Conservation (phyloP, 1,284 basidiomycete genomes). For the Irpex sp. region DNA sequence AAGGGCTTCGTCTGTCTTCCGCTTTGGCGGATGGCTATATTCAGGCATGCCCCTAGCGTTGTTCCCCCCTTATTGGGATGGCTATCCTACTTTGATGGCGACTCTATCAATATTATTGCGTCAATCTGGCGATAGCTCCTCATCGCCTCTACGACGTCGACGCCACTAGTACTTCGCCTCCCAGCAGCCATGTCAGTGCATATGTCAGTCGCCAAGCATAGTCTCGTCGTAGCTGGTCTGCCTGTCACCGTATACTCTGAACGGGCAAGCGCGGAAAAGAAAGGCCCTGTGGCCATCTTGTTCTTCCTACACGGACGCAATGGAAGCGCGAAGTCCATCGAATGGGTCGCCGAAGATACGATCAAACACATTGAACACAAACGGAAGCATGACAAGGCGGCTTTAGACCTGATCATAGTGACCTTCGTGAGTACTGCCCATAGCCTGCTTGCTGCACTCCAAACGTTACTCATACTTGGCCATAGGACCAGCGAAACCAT, state of each 20-base stretch:
- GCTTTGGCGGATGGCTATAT: not conserved
- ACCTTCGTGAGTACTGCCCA: conserved; percentile 43
- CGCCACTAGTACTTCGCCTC: not conserved
- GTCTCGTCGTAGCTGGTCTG: conserved; percentile 43
- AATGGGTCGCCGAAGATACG: conserved; percentile 25
- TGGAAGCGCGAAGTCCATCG: conserved; percentile 25
- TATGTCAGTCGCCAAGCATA: conserved; percentile 25
- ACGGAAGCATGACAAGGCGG: conserved; percentile 19
- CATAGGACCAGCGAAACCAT: conserved; percentile 79
- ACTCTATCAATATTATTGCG: no score
- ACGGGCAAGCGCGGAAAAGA: conserved; percentile 17
- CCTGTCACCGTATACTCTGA: conserved; percentile 38
- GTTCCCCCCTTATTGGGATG: no score
- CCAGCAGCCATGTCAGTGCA: not conserved
- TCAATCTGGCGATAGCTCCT: no score
- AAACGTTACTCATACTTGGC: no score
- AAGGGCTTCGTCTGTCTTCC: not conserved
- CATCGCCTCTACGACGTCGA: no score
- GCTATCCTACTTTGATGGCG: no score
- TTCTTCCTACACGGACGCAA: conserved; percentile 64
- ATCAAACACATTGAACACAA: conserved; percentile 23
- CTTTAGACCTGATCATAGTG: conserved; percentile 48
- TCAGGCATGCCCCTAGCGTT: not conserved
- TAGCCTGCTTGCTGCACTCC: no score
- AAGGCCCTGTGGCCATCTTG: conserved; percentile 40